Evolutionary conservation across 2,329 filamentous ascomycete genomes (phyloP), one percentile per base, ranked within the genome.

Genomic region (Ascochyta lentis): DNA sequence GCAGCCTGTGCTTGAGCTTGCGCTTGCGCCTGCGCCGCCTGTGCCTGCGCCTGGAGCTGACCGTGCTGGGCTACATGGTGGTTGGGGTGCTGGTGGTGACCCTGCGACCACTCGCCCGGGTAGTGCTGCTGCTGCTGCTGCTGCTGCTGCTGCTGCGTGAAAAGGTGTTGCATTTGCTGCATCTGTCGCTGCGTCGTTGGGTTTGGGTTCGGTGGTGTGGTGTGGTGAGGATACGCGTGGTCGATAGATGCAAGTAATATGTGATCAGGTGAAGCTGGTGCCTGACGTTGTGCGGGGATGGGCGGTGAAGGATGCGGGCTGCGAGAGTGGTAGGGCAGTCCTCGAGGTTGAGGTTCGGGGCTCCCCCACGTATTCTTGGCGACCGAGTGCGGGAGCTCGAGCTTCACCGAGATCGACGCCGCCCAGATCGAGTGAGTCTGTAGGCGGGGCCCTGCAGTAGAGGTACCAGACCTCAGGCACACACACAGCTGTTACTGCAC

Each of bases 71-170:
- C 71, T 64, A 75, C 75, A 70, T 75, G 72, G 49, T 75, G 73
- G 38, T 70, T 70, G 13, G 67, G 69, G 44, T 78, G 77, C 60
- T 74, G 72, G 54, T 79, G 77, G 66, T 76, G 71, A 59, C 69
- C 66, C 57, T 86, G 83, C 66, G 85, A 81, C 75, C 75, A 77
- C 59, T 77, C 74, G 59, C 69, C 65, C 59, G 87, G 85, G 60
- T 79, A 80, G 72, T 88, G 85, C 73, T 88, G 85, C 72, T 86
- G 85, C 73, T 86, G 85, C 63, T 87, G 84, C 51, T 31, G 29
- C 51, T 31, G 29, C 29, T 88, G 85, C 73, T 88, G 85, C 73
- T 86, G 85, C 63, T 87, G 84, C 51, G 83, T 83, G 73, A 86
- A 86, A 72, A 85, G 79, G 79, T 87, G 84, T 74, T 85, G 83